Evolutionary conservation across 2,329 filamentous ascomycete genomes (phyloP), one percentile per base, ranked within the genome.

Genomic region (Scleromitrula shiraiana): DNA sequence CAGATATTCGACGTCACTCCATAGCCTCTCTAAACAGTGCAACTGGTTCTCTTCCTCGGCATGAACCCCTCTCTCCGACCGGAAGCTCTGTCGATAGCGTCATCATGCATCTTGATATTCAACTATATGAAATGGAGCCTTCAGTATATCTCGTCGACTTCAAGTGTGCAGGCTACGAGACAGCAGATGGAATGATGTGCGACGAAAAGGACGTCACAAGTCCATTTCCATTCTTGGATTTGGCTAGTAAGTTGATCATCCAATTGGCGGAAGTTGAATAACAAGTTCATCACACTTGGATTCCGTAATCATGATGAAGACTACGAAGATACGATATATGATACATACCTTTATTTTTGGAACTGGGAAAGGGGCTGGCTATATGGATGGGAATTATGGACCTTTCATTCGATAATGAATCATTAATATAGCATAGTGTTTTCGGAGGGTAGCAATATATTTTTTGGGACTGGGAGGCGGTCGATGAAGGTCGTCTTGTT

Each of bases 121-220:
- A 96, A 65, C 83, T 96, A 43, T 96, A 96, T 67, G 85, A 89
- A 63, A 89, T 97, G 72, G 91, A 97, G 65, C 81, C 82, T 50
- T 85, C 87, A 47, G 91, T 93, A 56, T 97, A 91, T 67, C 83
- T 98, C 53, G 93, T 98, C 41, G 93, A 98, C 66, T 98, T 98
- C 74, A 97, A 96, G 65, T 97, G 91, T 65, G 90, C 93, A 12
- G 93, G 93, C 17, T 98, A 98, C 68, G 93, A 98, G 70, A 88
- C 77, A 39, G 62, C 72, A 10, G 74, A 93, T 47, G 83, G 91
- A 41, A 80, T 83, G 56, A 71, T 84, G 42, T 71, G 89, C 42
- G 88, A 93, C 60, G 89, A 96, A 69, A 97, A 97, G 75, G 86
- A 95, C 62, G 88, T 95, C 54, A 91, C 88, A 37, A 94, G 87